These are phyloP conservation scores for Hyparrhenia diplandra DNA, from an alignment of 176 grass and related monocot species.

Conservation along the genomic window DNA sequence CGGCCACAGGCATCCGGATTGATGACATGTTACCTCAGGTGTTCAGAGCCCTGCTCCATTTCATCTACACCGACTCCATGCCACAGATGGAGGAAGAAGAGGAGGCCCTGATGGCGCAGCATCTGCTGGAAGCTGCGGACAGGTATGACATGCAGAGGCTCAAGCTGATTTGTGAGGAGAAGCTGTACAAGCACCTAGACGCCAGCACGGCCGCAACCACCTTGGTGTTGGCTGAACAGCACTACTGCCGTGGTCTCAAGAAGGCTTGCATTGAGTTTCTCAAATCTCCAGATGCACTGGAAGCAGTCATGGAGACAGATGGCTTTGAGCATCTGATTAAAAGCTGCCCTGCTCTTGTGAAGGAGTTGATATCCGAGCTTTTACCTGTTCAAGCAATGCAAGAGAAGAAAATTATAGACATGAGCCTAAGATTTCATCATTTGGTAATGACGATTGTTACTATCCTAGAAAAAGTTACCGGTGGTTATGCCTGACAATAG, in stretches of 20 bases:
- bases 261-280: constrained; percentile 18
- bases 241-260: constrained; percentile 20
- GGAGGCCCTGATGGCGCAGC: constrained; percentile 18
- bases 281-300: background rate
- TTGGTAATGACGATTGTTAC: no score
- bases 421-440: no score
- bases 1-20: background rate
- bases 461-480: no score
- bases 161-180: constrained; percentile 31
- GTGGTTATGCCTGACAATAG: no score
- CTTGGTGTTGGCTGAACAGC: constrained; percentile 30
- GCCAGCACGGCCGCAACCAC: constrained; percentile 22
- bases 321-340: background rate
- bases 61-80: constrained; percentile 29
- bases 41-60: constrained; percentile 24
- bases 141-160: constrained; percentile 37
- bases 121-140: constrained; percentile 38
- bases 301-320: background rate
- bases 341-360: no score
- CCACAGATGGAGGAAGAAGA: constrained; percentile 7
- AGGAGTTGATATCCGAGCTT: no score
- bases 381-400: no score
- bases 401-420: no score
- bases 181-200: constrained; percentile 23
- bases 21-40: background rate